Evolutionary conservation across 768 basidiomycete species (phyloP).

Genomic region (Russula sp.): DNA sequence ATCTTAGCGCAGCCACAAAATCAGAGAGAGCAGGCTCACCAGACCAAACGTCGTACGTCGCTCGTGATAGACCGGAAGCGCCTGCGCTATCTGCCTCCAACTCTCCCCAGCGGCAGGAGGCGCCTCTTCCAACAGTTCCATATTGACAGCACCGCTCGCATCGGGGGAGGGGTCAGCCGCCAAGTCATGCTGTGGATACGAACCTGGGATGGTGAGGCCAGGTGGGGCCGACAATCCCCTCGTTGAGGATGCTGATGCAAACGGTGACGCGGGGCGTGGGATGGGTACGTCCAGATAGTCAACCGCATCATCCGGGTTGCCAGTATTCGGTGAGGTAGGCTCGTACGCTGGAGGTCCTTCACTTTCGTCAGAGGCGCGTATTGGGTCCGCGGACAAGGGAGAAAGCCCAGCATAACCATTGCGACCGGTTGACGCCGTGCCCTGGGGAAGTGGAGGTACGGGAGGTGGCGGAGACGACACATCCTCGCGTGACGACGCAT

Average conservation of each 20-base stretch:
- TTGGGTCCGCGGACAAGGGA: slow-evolving; percentile 19
- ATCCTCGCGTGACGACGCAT: slow-evolving; percentile 45
- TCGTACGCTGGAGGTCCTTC: slow-evolving; percentile 16
- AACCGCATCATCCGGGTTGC: slow-evolving; percentile 25
- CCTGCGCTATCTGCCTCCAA: slow-evolving; percentile 53
- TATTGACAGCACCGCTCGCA: slow-evolving; percentile 32
- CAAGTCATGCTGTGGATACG: slow-evolving; percentile 34
- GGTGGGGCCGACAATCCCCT: slow-evolving; percentile 30
- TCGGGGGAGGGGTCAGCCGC: slow-evolving; percentile 14
- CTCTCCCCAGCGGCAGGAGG: slow-evolving; percentile 56
- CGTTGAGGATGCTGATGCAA: slow-evolving; percentile 37
- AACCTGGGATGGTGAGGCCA: slow-evolving; percentile 34
- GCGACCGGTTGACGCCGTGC: slow-evolving; percentile 7
- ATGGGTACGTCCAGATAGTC: slow-evolving; percentile 54
- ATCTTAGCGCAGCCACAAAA: neutral
- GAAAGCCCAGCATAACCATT: slow-evolving; percentile 7
- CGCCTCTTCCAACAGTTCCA: slow-evolving; percentile 63
- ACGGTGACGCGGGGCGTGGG: slow-evolving; percentile 51
- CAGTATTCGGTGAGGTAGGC: neutral
- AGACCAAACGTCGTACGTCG: slow-evolving; percentile 57
- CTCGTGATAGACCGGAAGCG: slow-evolving; percentile 29
- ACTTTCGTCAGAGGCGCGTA: neutral
- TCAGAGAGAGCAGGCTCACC: slow-evolving; percentile 37
- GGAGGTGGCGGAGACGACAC: slow-evolving; percentile 41
- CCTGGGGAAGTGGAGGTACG: slow-evolving; percentile 33